These are phyloP conservation scores for Trichoderma simmonsii DNA, from an alignment of 2,329 filamentous ascomycete species.

Conservation along the genomic window DNA sequence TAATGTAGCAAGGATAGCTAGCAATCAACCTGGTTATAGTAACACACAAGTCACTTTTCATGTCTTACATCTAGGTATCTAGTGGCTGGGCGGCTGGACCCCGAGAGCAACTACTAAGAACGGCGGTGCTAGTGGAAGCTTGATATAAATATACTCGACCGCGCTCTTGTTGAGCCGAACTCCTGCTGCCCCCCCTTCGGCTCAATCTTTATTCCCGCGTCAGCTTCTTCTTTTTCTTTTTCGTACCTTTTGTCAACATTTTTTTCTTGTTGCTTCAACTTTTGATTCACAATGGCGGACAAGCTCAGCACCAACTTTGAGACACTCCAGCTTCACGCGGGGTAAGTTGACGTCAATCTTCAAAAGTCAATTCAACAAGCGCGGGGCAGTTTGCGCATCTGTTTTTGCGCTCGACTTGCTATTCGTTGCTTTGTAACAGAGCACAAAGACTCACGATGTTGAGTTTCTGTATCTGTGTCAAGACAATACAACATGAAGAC, in stretches of 20 bases:
- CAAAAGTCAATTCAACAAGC: neutral
- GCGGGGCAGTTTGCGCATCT: neutral
- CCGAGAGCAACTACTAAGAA: neutral
- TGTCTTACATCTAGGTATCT: neutral
- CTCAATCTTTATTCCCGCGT: neutral
- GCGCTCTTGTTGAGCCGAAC: neutral
- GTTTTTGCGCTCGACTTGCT: neutral
- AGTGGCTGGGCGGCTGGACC: neutral
- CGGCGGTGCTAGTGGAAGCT: neutral
- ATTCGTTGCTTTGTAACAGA: neutral
- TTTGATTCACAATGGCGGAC: slow-evolving; percentile 32
- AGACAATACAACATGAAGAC: neutral
- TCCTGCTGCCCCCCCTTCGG: neutral
- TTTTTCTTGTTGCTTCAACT: slow-evolving; percentile 15
- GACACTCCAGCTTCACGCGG: slow-evolving; percentile 82
- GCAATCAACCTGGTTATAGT: neutral
- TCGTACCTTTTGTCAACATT: slow-evolving; percentile 14
- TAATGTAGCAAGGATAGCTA: neutral
- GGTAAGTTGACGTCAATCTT: slow-evolving; percentile 48
- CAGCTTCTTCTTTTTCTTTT: slow-evolving; percentile 20
- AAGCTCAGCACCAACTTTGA: slow-evolving; percentile 65
- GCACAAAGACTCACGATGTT: neutral
- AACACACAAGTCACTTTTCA: neutral
- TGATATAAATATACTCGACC: slow-evolving; percentile 4
- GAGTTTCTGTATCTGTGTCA: too few species aligned